Conservation (phyloP, 108 stramenopile species). For the Fistulifera pelliculosa region DNA sequence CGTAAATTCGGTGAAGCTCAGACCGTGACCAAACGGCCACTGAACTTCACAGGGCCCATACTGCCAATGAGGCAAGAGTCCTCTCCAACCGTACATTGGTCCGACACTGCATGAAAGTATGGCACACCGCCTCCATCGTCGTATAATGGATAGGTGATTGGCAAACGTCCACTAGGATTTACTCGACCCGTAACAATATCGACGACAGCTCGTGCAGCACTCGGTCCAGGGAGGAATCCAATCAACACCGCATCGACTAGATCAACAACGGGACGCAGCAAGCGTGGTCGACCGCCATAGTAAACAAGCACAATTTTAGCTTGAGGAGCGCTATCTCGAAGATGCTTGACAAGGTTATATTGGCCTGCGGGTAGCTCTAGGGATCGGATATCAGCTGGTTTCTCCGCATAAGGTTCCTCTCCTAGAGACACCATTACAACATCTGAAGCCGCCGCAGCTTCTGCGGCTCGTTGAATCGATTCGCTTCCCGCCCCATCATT, state of each 20-base stretch:
- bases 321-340: constrained; percentile 15
- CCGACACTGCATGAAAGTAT: constrained; percentile 39
- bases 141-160: constrained; percentile 52
- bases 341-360: constrained; percentile 31
- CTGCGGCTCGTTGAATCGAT: constrained; percentile 27
- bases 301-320: constrained; percentile 45
- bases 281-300: constrained; percentile 52
- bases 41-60: constrained; percentile 46
- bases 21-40: constrained; percentile 63
- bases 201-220: constrained; percentile 36
- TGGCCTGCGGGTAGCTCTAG: constrained; percentile 54
- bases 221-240: constrained; percentile 54
- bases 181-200: constrained; percentile 31
- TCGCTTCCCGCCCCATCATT: constrained; percentile 25
- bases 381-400: constrained; percentile 71
- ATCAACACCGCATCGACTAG: constrained; percentile 38
- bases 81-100: constrained; percentile 35
- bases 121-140: constrained; percentile 48
- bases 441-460: constrained; percentile 27
- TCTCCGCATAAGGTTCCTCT: constrained; percentile 75
- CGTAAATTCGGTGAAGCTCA: constrained; percentile 39
- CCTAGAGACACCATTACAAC: constrained; percentile 64
- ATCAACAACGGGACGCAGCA: constrained; percentile 31
- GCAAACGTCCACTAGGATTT: constrained; percentile 49
- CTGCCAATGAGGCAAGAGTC: constrained; percentile 35